phyloP scores from a whole-genome alignment of 2,329 filamentous ascomycete genomes.

The Phaeophleospora eucalypticola region DNA sequence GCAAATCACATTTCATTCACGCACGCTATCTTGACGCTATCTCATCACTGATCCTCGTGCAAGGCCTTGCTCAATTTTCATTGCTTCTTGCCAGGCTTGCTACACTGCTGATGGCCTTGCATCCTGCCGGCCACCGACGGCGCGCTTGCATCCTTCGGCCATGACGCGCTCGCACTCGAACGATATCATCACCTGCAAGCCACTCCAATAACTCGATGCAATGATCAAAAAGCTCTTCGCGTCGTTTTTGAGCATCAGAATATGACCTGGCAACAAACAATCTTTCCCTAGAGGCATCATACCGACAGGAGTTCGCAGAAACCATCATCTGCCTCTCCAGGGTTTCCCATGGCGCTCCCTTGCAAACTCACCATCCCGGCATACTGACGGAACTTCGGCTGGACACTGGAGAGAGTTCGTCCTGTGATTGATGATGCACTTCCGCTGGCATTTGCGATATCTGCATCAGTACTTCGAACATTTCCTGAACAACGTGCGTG shows the following conservation, averaged over 20 bases:
- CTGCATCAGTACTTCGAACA: too few species aligned
- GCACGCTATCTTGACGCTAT: neutral
- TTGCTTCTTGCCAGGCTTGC: too few species aligned
- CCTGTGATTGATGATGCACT: too few species aligned
- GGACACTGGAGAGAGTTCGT: neutral
- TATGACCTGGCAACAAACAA: too few species aligned
- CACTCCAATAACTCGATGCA: too few species aligned
- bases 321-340: neutral
- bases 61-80: neutral
- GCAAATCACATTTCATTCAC: neutral
- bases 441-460: too few species aligned
- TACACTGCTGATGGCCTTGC: too few species aligned
- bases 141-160: neutral
- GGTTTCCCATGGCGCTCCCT: neutral
- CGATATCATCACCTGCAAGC: too few species aligned
- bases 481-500: too few species aligned
- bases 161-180: neutral
- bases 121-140: too few species aligned
- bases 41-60: neutral
- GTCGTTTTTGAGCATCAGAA: too few species aligned
- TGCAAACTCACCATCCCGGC: neutral
- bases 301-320: neutral
- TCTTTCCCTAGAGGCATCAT: neutral
- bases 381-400: neutral
- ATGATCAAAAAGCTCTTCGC: too few species aligned